Percentiles rank a stretch among this genome's conserved stretches.
These are phyloP conservation scores for Saccharomycopsis schoenii DNA, from an alignment of 805 yeast genomes.

Conservation along the genomic window DNA sequence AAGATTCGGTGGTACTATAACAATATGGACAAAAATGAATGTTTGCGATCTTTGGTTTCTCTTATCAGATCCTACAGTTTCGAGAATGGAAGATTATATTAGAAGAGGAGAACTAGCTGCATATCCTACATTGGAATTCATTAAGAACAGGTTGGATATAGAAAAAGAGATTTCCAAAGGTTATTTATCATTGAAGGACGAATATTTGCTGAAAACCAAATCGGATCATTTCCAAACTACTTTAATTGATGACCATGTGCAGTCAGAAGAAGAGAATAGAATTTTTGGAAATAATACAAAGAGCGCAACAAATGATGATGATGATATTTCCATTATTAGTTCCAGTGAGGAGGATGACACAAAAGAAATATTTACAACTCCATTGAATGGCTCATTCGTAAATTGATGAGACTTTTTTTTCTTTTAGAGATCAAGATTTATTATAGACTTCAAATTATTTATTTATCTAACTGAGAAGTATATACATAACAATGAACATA, in stretches of 20 bases:
- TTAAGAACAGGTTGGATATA: constrained; percentile 52
- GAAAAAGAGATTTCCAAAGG: constrained; percentile 56
- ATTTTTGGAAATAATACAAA: neutral
- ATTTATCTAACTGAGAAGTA: neutral
- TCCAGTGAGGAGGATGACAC: neutral
- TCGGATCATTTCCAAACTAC: neutral
- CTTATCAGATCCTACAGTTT: constrained; percentile 57
- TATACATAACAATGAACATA: neutral
- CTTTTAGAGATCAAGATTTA: neutral
- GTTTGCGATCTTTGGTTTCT: constrained; percentile 53
- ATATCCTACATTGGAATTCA: constrained; percentile 56
- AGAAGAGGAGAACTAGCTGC: constrained; percentile 54
- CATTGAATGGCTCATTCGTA: neutral
- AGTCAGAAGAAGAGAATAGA: neutral
- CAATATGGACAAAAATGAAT: constrained; percentile 62
- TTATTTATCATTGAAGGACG: constrained; percentile 24
- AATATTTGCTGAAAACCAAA: neutral
- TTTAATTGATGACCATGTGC: neutral
- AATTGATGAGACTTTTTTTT: neutral
- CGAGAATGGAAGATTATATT: constrained; percentile 45
- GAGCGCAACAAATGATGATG: neutral
- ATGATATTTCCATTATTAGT: neutral
- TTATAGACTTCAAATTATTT: neutral
- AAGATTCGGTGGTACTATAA: constrained; percentile 63
- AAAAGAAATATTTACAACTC: neutral